Base-by-base conservation (phyloP, 805 yeast species). In the Yarrowia phangngaensis region DNA sequence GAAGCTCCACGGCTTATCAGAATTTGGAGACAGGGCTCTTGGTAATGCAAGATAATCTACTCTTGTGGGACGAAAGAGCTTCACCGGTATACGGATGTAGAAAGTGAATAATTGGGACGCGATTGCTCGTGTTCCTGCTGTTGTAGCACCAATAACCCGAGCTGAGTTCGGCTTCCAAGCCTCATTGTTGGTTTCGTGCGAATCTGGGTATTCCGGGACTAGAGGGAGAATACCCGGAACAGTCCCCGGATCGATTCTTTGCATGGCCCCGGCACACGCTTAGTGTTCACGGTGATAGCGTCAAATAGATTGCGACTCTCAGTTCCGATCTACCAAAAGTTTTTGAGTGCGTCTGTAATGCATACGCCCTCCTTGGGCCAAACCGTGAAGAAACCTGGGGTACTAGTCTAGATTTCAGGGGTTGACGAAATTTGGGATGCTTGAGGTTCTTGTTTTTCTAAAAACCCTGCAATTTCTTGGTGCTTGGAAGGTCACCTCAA, bases 31-130 rank as follows among this genome's bases (percentile, higher is more conserved):
- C 28, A 65, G 57, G 4, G 64, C 64, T 24, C 70, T 52, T 4
- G 71, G 66, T 20, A 70, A 56, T 13, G 61, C 60, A 46, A 56
- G 13, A 31, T 53, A 55, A 63, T 90, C 97, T 53, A 90, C 84
- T 30, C 97, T 68, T 4, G 95, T 80, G 1, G 97, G 97, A 26
- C 95, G 70, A 63, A 90, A 90, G 16, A 89, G 71, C 67, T 90
- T 89, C 33, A 87, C 83, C 1, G 80, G 80, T 1, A 94, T 84
- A 51, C 97, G 72, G 33, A 88, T 64, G 61, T 89, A 90, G 22
- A 90, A 68, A 0, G 88, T 70, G 34, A 87, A 81, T 27, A 87
- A 55, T 64, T 89, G 95, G 53, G 79, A 78, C n/a, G 85, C 73
- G 19, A 87, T 57, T 0, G 95, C 95, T 27, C 97, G 71, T 4